Evolutionary conservation across 306 rosid species (phyloP), one percentile per base, ranked within the genome.

Genomic region (Fagus crenata): DNA sequence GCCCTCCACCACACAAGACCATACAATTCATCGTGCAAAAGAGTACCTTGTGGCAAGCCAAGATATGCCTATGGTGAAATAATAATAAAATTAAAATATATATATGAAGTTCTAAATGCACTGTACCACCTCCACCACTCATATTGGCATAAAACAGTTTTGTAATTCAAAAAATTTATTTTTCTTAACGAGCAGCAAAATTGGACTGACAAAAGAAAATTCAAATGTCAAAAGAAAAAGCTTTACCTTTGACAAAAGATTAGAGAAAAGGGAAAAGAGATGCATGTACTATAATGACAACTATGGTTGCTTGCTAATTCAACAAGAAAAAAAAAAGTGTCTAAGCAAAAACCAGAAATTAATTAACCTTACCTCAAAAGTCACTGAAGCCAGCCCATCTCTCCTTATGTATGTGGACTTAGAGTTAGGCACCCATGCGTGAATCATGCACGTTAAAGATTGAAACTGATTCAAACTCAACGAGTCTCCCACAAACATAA

Each of bases 401-500:
- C 15, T 86, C 73, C 81, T 87, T 6, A 73, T n/a, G 63, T 83
- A 81, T 0, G 87, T 71, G 67, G 88, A 73, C 79, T 67, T 92
- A 2, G 97, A 81, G 3, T 88, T 90, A 0, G 97, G 98, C 0
- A 92, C 85, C 92, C 85, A 88, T 49, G 98, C 88, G 75, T 95
- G 87, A 82, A 95, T 56, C 97, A 95, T 87, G 87, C 98, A 95
- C 1, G 96, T 83, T 71, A 95, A 70, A 22, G 98, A 95, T 36
- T 87, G 86, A 85, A 93, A 95, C 78, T 95, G 98, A 75, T 95
- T 95, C 77, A 84, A 74, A 73, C 98, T 92, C 90, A 92, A 74
- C 1, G 98, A 95, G 43, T 95, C 98, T 15, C 98, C 98, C 12
- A 95, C 97, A 63, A 92, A 95, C 98, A 92, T 95, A 2, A 95